A percentile compares a stretch with the other conserved stretches of the same genome.
Conservation (phyloP, 2,329 filamentous ascomycete species). For the Sporothrix mexicana region DNA sequence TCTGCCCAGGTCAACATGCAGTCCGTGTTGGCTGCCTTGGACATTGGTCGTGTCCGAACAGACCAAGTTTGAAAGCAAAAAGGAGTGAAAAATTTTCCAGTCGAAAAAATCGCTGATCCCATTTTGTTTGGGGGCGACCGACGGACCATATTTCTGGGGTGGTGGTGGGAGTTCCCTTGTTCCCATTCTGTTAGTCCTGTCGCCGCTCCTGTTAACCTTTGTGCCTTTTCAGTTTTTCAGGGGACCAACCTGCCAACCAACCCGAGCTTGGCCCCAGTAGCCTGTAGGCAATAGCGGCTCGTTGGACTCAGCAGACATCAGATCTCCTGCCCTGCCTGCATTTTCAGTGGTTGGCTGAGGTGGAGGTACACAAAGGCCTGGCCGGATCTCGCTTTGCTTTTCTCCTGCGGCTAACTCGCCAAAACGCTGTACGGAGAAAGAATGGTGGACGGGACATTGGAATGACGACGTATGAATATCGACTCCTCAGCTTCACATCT, state of each 20-base stretch:
- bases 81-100: constrained; percentile 16
- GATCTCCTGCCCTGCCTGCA: no score
- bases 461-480: no score
- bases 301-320: constrained; percentile 4
- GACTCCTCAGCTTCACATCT: no score
- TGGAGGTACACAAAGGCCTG: not conserved
- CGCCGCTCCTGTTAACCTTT: not conserved
- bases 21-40: constrained; percentile 21
- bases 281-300: not conserved
- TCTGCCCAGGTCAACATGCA: not conserved
- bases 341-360: not conserved
- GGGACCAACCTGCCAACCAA: constrained; percentile 13
- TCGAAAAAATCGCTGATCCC: constrained; percentile 13
- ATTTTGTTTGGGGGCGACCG: not conserved
- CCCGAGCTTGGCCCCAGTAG: not conserved
- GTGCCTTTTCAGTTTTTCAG: not conserved
- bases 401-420: constrained; percentile 27
- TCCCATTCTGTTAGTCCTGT: not conserved
- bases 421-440: not conserved
- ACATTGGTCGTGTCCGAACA: not conserved
- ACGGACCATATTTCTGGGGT: not conserved
- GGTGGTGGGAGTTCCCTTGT: not conserved
- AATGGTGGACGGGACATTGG: no score
- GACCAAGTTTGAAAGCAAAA: not conserved
- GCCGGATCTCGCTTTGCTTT: constrained; percentile 1